A percentile compares a stretch with the other conserved stretches of the same genome.
These are phyloP conservation scores for Chalciporus sphaerocephalus DNA, from an alignment of 768 basidiomycete genomes.

Conservation along the genomic window DNA sequence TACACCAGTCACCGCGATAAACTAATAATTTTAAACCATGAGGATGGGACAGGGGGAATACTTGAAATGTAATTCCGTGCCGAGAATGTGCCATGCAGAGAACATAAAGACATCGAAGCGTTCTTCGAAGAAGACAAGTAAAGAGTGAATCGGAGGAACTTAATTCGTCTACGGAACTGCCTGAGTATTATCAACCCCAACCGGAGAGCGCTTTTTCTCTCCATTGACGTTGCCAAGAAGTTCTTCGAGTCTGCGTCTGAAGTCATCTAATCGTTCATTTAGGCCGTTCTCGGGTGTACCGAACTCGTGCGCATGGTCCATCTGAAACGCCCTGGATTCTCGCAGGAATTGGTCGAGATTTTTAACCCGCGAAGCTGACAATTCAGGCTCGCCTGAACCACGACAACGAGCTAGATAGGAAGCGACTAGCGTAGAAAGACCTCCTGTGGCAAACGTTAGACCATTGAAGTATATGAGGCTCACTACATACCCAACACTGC, in stretches of 20 bases:
- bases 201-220: slow-evolving; percentile 21
- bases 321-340: slow-evolving; percentile 50
- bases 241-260: slow-evolving; percentile 29
- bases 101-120: neutral
- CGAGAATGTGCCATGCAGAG: neutral
- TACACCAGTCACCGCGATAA: too few relatives aligned
- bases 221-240: slow-evolving; percentile 24
- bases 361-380: slow-evolving; percentile 50
- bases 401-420: slow-evolving; percentile 69
- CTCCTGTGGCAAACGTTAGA: slow-evolving; percentile 38
- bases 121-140: neutral
- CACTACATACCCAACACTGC: slow-evolving; percentile 37
- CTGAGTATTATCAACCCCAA: slow-evolving; percentile 5
- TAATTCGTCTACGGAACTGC: neutral
- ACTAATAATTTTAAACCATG: neutral
- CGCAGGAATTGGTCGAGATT: slow-evolving; percentile 67
- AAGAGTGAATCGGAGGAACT: neutral
- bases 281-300: slow-evolving; percentile 9
- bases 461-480: neutral
- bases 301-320: slow-evolving; percentile 50
- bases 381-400: slow-evolving; percentile 66
- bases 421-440: slow-evolving; percentile 62
- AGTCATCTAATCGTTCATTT: neutral
- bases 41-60: neutral
- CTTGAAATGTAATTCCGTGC: neutral